Evolutionary conservation across 306 rosid species (phyloP), one percentile per base, ranked within the genome.

Genomic region (Aeschynomene evenia): DNA sequence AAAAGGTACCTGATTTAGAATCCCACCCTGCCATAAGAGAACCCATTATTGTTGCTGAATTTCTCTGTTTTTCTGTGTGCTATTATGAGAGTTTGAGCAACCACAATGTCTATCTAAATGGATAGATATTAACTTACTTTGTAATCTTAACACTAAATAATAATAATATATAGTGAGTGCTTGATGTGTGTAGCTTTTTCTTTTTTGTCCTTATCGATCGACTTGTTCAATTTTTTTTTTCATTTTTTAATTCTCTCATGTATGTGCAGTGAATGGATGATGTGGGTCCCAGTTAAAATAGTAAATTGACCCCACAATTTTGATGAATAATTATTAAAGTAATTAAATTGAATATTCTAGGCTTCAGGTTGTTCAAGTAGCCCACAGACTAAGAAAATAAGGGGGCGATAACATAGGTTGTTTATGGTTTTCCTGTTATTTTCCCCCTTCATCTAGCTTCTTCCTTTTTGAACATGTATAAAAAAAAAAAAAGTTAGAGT

Each of bases 1-100:
- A 36, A 10, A 66, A 2, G 8, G 26, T 77, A 89, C 96, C 96
- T 83, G 90, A 63, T 37, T 85, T 79, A 9, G 96, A 84, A 54
- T 23, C 59, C 98, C 98, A 87, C 55, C 96, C 98, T 29, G 90
- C 81, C 95, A 89, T 84, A 39, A 89, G 86, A 66, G 98, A 92
- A 81, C 98, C 96, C 98, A 92, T 87, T 49, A 92, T 87, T 49
- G 57, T 23, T 74, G 57, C 37, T 57, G 1, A 34, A 62, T 23
- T 56, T 33, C 7, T 55, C 31, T 16, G 22, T 3, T 10, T n/a
- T 5, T 51, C 7, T 42, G n/a, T 18, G 4, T 13, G 9, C 33
- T 42, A 10, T 18, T 42, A 10, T 18, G n/a, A 26, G 1, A 60
- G 58, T 26, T 7, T n/a, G 4, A 11, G 51, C 36, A 20, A 21